These are phyloP conservation scores for Globisporangium yorkense DNA, from an alignment of 352 stramenopile species.

Conservation along the genomic window DNA sequence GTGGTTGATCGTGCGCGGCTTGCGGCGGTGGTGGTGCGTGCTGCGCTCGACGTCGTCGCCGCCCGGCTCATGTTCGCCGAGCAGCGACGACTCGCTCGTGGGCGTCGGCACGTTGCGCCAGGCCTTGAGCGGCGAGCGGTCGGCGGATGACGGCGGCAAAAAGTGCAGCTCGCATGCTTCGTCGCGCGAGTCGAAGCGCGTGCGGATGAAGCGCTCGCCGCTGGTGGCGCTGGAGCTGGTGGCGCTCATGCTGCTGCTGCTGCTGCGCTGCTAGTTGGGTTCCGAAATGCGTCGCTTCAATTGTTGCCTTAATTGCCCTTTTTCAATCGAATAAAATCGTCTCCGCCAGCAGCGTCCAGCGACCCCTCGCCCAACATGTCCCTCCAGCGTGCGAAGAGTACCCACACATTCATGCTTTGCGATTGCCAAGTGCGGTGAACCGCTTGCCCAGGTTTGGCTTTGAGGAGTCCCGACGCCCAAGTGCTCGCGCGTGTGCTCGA, in stretches of 20 bases:
- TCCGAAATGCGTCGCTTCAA: not conserved
- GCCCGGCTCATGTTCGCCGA: conserved; percentile 28
- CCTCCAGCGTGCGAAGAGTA: too few relatives aligned
- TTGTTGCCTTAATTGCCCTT: not conserved
- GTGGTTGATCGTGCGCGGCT: conserved; percentile 73
- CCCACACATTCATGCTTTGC: too few relatives aligned
- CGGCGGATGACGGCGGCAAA: conserved; percentile 63
- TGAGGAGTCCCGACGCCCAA: too few relatives aligned
- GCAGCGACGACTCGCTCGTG: conserved; percentile 22
- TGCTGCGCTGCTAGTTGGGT: not conserved
- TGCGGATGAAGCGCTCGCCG: conserved; percentile 33
- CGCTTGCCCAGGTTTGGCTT: too few relatives aligned
- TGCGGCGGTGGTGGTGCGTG: conserved; percentile 15
- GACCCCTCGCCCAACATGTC: too few relatives aligned
- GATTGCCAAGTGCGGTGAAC: too few relatives aligned
- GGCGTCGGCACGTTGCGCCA: conserved; percentile 68
- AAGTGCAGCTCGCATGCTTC: conserved; percentile 47
- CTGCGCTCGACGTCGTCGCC: conserved; percentile 1
- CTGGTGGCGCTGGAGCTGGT: not conserved
- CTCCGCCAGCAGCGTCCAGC: too few relatives aligned
- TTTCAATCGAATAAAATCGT: too few relatives aligned
- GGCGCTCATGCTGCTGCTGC: not conserved
- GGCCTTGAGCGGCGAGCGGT: conserved; percentile 68
- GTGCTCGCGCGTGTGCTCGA: too few relatives aligned
- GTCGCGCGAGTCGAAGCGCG: conserved; percentile 57